A percentile compares a stretch with the other conserved stretches of the same genome.
Evolutionary conservation across 2,329 filamentous ascomycete genomes (phyloP).

Genomic region (Waltergamsia citrina): DNA sequence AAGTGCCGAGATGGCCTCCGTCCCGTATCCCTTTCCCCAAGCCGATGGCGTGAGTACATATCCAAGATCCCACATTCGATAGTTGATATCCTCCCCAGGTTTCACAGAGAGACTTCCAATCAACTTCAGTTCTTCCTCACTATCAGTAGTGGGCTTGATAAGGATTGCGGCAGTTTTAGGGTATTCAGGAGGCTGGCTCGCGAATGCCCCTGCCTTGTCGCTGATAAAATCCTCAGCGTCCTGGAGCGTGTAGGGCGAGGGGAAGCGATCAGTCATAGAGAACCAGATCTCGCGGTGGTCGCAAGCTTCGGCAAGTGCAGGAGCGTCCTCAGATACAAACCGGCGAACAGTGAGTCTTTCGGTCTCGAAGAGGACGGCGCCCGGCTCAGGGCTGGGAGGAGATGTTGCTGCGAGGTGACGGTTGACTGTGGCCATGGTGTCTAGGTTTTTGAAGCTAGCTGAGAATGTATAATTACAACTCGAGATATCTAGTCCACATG

Average conservation of each 20-base stretch:
- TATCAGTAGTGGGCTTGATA: conserved; percentile 11
- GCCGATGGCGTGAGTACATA: conserved; percentile 33
- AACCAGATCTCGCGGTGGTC: conserved; percentile 26
- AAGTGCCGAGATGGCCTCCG: conserved; percentile 27
- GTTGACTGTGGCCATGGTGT: too few species aligned
- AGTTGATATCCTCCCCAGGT: conserved; percentile 24
- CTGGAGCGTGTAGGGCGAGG: conserved; percentile 32
- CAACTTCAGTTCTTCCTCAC: conserved; percentile 1
- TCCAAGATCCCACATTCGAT: conserved; percentile 35
- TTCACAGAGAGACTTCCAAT: conserved; percentile 32
- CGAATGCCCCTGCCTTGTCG: conserved; percentile 6
- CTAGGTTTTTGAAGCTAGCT: too few species aligned
- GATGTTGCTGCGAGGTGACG: too few species aligned
- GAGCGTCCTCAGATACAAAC: conserved; percentile 26
- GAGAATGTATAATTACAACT: too few species aligned
- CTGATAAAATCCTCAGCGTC: conserved; percentile 27
- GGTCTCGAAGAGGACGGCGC: conserved; percentile 19
- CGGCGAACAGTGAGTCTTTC: conserved; percentile 29
- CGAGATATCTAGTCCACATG: too few species aligned
- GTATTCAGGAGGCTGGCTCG: too few species aligned
- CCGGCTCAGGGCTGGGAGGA: conserved; percentile 15
- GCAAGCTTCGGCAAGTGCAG: conserved; percentile 19
- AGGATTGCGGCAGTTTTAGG: conserved; percentile 24
- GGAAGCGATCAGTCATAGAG: conserved; percentile 34
- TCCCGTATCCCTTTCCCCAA: conserved; percentile 37